phyloP scores from a whole-genome alignment of 345 rosid genomes.

The Fremontodendron californicum region DNA sequence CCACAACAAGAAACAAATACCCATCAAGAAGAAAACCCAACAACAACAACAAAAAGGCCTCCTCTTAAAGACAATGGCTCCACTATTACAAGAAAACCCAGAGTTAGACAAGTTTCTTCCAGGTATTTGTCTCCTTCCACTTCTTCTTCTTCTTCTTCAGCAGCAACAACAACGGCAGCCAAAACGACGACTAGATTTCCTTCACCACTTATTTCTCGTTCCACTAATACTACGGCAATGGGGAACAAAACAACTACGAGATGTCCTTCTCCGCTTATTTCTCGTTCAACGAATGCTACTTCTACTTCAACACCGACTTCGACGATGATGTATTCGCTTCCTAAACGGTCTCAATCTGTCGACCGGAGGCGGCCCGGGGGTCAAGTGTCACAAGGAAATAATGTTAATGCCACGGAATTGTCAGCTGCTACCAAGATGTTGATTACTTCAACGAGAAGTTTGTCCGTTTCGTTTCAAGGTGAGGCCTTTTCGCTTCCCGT shows the following conservation, averaged over 20 bases:
- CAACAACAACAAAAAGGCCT: conserved; percentile 18
- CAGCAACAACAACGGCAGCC: conserved; percentile 30
- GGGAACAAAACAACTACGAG: conserved; percentile 33
- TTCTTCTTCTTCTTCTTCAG: conserved; percentile 49
- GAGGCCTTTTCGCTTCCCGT: conserved; percentile 82
- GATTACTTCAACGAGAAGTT: conserved; percentile 78
- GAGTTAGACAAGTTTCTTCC: conserved; percentile 73
- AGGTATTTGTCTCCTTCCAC: conserved; percentile 89
- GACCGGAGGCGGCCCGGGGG: conserved; percentile 52
- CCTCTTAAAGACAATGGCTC: conserved; percentile 37
- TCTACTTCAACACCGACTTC: conserved; percentile 27
- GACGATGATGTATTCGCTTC: conserved; percentile 30
- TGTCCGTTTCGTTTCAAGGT: conserved; percentile 89
- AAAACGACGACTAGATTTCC: conserved; percentile 22
- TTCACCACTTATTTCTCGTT: conserved; percentile 32
- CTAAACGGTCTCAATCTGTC: conserved; percentile 76
- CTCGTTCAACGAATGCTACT: conserved; percentile 40
- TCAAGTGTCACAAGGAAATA: conserved; percentile 30
- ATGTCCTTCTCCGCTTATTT: conserved; percentile 60
- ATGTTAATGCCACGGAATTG: conserved; percentile 35
- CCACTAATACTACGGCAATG: conserved; percentile 16
- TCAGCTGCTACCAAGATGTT: conserved; percentile 62
- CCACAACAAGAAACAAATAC: conserved; percentile 3
- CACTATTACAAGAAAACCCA: conserved; percentile 40
- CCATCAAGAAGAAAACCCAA: conserved; percentile 9